Base-by-base conservation (phyloP, 306 rosid species). In the Senna siamea region DNA sequence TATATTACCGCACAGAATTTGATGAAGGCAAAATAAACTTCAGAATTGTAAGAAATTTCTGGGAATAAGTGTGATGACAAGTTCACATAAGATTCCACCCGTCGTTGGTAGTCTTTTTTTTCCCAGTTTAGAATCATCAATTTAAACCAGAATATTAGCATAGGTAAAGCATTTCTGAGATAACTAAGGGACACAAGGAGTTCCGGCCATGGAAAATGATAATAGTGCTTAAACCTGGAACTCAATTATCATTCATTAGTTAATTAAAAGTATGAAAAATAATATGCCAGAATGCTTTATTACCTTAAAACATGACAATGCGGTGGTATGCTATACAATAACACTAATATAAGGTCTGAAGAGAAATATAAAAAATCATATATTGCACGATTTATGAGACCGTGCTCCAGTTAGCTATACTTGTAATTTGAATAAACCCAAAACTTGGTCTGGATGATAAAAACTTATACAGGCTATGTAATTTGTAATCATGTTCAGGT, bases 361-460 rank as follows among this genome's bases (percentile, higher is more conserved):
- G 61, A 43, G 74, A 70, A 53, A 20, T 65, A 65, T 40, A 34
- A 75, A 75, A 64, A 75, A 66, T 38, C 69, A 72, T n/a, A 66
- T 52, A 66, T 52, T 79, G 76, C 72, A 59, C n/a, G 56, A 22
- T 14, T 52, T 18, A 15, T 69, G 76, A 74, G 63, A 75, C 64
- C 20, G 50, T 58, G 76, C 20, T 75, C 50, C 15, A 28, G 50
- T 55, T 58, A 67, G 43, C 53, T 13, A 48, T 23, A 18, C 66
- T 62, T 54, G 59, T 53, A 61, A 78, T 56, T 46, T 38, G 26
- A 17, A 52, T 69, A 82, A 66, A 48, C 44, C 57, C 22, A 70
- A 56, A 70, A 56, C 72, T 23, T 19, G 19, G 46, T 64, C 55
- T 43, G 52, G 48, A 58, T 43, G 57, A 35, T 72, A 47, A 70